Conservation (phyloP, 2,329 filamentous ascomycete genomes). For the Stagonosporopsis vannaccii region DNA sequence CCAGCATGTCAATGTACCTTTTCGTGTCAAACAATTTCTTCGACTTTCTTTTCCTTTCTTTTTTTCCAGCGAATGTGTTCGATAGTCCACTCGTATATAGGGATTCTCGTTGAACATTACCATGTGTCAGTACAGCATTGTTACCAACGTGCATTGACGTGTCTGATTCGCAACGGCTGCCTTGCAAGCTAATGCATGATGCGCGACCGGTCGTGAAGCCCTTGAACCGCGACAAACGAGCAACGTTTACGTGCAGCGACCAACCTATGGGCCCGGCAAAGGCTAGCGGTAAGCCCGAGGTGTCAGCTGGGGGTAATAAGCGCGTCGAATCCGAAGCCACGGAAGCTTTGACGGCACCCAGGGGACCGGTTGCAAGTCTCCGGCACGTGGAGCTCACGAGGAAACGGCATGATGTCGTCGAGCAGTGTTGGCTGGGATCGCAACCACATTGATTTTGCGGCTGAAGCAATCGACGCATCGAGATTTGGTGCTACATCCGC, state of each 20-base stretch:
- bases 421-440: background rate
- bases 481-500: constrained; percentile 1
- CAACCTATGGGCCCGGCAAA: constrained; percentile 9
- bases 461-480: constrained; percentile 12
- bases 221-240: constrained; percentile 15
- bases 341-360: constrained; percentile 7
- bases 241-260: constrained; percentile 11
- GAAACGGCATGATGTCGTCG: constrained; percentile 8
- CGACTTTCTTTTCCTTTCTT: background rate
- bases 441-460: constrained; percentile 8
- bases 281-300: constrained; percentile 6
- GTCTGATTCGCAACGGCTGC: background rate
- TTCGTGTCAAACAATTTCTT: background rate
- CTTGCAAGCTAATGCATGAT: constrained; percentile 6
- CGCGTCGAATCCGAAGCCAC: constrained; percentile 10
- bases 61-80: background rate
- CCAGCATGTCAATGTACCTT: background rate
- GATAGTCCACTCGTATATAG: constrained; percentile 1
- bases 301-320: constrained; percentile 17
- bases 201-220: constrained; percentile 8
- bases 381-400: constrained; percentile 12
- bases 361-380: constrained; percentile 1
- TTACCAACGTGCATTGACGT: background rate
- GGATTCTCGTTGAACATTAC: constrained; percentile 5
- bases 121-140: background rate